Conservation (phyloP, 2,329 filamentous ascomycete species). For the Aspergillus novofumigatus region DNA sequence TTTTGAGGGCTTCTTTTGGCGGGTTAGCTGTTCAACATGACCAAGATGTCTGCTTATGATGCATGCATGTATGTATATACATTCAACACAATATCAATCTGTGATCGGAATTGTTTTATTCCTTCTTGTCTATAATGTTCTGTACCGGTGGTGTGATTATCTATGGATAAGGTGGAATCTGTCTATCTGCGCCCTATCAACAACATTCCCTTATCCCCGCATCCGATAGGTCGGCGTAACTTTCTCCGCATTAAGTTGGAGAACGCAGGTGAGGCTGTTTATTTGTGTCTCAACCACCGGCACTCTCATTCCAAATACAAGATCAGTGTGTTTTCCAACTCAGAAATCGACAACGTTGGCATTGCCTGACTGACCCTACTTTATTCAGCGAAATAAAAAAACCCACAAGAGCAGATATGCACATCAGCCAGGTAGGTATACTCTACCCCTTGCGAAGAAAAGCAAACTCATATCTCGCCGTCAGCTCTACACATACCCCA, state of each 20-base stretch:
- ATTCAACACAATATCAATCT: conserved; percentile 9
- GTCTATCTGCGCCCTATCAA: neutral
- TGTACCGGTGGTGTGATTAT: too few species aligned
- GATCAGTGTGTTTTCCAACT: neutral
- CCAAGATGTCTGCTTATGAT: conserved; percentile 1
- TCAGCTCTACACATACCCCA: conserved; percentile 67
- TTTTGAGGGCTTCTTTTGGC: neutral
- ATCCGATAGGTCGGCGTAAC: neutral
- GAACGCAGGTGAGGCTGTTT: neutral
- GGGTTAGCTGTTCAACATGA: neutral
- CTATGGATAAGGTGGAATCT: too few species aligned
- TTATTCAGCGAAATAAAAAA: conserved; percentile 8
- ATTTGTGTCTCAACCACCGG: neutral
- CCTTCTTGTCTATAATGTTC: too few species aligned
- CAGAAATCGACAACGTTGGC: neutral
- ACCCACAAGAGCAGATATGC: conserved; percentile 30
- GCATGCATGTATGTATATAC: conserved; percentile 15
- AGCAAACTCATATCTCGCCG: neutral
- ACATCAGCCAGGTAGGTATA: conserved; percentile 29
- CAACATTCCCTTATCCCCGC: neutral
- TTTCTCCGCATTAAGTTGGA: neutral
- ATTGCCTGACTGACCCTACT: neutral
- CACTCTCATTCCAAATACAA: neutral
- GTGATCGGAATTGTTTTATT: neutral
- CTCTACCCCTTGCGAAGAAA: neutral